Evolutionary conservation across 116 monocot species (phyloP), one percentile per base, ranked within the genome.

Genomic region (Dioscorea cayenensis): DNA sequence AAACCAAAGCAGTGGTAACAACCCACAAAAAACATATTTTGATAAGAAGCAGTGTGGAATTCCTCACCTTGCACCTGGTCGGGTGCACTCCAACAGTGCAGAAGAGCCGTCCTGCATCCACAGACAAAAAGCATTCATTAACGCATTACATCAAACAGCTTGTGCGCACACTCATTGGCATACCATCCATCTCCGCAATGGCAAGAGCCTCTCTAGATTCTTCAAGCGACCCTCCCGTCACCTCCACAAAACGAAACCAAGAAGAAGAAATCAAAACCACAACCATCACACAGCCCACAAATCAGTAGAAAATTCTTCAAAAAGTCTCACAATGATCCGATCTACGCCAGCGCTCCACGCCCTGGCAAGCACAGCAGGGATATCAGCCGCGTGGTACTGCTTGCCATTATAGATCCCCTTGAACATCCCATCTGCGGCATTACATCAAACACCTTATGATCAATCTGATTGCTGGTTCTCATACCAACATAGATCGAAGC

Each of bases 51-150:
- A 25, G 1, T 25, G 55, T 55, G 5, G 5, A 3, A 55, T 5
- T 18, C 55, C 55, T 74, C 55, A 99, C 99, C 87, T 87, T 85
- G 87, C 94, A 99, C 81, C 99, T 88, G 0, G 99, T 99, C 5
- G 94, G 93, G 78, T 99, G 99, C 75, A 99, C 99, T 22, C 97
- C 99, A 51, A 99, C 94, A 2, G 93, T 99, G 55, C 94, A 99
- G 78, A 93, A 99, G 49, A 99, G 80, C 51, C 99, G 72, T 66
- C 77, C 97, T 97, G 80, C 78, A 80, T 27, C 21, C 21, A 50
- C 9, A 60, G 38, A 69, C 58, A n/a, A 49, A 63, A 58, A 18
- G 36, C 43, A 10, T 68, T 64, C 3, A 52, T 6, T 28, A 49
- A 61, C 19, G 13, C 72, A 74, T 66, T 68, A 49, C 74, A 80